These are phyloP conservation scores for Talaromyces marneffei DNA, from an alignment of 2,329 filamentous ascomycete species.

Conservation along the genomic window DNA sequence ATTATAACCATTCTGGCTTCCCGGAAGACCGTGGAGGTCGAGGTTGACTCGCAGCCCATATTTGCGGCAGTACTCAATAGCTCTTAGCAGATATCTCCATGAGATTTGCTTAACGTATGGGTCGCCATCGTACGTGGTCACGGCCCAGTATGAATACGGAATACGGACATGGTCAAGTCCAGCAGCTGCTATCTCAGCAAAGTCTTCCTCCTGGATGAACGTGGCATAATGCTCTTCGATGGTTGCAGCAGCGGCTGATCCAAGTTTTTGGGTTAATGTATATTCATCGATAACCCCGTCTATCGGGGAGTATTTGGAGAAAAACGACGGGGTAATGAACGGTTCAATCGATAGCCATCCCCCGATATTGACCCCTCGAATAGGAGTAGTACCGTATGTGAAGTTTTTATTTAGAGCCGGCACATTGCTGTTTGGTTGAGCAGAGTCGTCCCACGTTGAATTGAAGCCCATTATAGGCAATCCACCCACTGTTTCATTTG, in stretches of 20 bases:
- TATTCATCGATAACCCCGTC: slow-evolving; percentile 80
- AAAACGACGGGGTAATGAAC: slow-evolving; percentile 91
- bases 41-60: slow-evolving; percentile 89
- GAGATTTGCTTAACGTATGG: slow-evolving; percentile 81
- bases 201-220: slow-evolving; percentile 80
- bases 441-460: slow-evolving; percentile 77
- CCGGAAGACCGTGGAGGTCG: slow-evolving; percentile 84
- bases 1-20: slow-evolving; percentile 96
- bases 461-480: slow-evolving; percentile 89
- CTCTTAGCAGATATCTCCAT: slow-evolving; percentile 89
- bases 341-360: slow-evolving; percentile 93
- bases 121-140: slow-evolving; percentile 76
- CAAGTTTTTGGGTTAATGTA: slow-evolving; percentile 68
- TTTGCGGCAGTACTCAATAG: slow-evolving; percentile 88
- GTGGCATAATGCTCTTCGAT: slow-evolving; percentile 89
- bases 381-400: slow-evolving; percentile 71
- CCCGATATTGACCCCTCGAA: slow-evolving; percentile 85
- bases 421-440: slow-evolving; percentile 70
- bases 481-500: slow-evolving; percentile 72
- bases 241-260: slow-evolving; percentile 57
- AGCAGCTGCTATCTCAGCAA: slow-evolving; percentile 75
- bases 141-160: slow-evolving; percentile 91
- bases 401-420: slow-evolving; percentile 70
- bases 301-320: slow-evolving; percentile 57
- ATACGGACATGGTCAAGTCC: slow-evolving; percentile 97